Conservation (phyloP, 78 protist species). For the Protostelium mycophagum region DNA sequence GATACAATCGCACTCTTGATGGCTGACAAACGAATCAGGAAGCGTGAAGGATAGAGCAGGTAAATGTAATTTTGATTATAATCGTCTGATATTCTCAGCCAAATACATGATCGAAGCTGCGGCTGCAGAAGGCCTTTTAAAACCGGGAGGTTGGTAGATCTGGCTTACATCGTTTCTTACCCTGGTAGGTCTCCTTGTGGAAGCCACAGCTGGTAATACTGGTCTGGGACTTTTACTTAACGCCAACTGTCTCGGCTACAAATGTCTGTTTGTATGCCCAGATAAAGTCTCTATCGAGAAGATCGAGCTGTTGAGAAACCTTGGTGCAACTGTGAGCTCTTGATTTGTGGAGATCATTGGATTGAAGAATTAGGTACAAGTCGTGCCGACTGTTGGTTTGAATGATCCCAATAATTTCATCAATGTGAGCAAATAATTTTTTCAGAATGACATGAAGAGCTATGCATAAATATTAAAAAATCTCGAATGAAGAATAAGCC, state of each 20-base stretch:
- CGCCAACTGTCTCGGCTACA: conserved; percentile 60
- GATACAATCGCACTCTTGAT: conserved; percentile 42
- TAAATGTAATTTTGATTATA: background rate
- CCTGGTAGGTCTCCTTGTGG: conserved; percentile 60
- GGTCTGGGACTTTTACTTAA: conserved; percentile 68
- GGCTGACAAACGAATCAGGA: background rate
- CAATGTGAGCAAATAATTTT: conserved; percentile 49
- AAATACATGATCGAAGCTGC: conserved; percentile 28
- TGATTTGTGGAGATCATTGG: background rate
- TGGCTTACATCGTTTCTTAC: no score
- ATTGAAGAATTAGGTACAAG: background rate
- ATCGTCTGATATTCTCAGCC: conserved; percentile 11
- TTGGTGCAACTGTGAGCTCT: conserved; percentile 48
- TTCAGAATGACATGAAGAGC: no score
- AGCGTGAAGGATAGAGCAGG: background rate
- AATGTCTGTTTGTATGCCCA: conserved; percentile 47
- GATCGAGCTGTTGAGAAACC: conserved; percentile 25
- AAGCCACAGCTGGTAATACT: conserved; percentile 78
- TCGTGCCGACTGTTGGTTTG: conserved; percentile 54
- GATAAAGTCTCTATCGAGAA: conserved; percentile 58
- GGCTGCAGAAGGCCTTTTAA: conserved; percentile 6
- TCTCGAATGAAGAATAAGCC: no score
- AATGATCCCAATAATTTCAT: conserved; percentile 49
- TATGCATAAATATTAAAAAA: no score
- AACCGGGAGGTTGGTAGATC: no score